phyloP scores from a whole-genome alignment of 768 basidiomycete genomes.

The Agrocybe praecox region DNA sequence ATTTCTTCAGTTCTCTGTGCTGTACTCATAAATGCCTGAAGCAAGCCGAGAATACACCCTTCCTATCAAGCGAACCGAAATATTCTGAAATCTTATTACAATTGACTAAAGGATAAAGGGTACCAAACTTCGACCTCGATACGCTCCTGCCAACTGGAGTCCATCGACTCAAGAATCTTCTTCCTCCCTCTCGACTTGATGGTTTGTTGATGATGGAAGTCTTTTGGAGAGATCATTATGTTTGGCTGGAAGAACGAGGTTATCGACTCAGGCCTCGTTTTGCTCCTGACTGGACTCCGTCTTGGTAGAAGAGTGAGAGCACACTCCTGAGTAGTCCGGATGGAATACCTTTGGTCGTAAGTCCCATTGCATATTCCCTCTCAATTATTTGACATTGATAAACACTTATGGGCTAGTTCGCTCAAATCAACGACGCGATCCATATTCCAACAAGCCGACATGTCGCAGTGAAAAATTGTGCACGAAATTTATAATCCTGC shows the following conservation, averaged over 20 bases:
- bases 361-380: neutral
- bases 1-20: no score
- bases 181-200: neutral
- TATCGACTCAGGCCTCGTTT: neutral
- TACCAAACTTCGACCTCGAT: slow-evolving; percentile 19
- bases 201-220: neutral
- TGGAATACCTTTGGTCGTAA: neutral
- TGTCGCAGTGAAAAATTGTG: neutral
- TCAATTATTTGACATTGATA: no score
- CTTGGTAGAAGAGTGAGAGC: neutral
- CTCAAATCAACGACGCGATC: neutral
- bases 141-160: slow-evolving; percentile 17
- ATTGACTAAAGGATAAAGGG: neutral
- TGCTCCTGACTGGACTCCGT: neutral
- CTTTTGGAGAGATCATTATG: neutral
- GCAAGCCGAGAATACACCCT: no score
- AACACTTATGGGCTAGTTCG: neutral
- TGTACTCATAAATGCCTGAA: no score
- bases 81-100: neutral
- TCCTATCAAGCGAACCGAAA: neutral
- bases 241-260: neutral
- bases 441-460: neutral
- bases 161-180: slow-evolving; percentile 10
- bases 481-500: neutral
- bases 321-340: neutral